A percentile compares a stretch with the other conserved stretches of the same genome.
Conservation (phyloP, 2,329 filamentous ascomycete genomes). For the Botrytis porri region DNA sequence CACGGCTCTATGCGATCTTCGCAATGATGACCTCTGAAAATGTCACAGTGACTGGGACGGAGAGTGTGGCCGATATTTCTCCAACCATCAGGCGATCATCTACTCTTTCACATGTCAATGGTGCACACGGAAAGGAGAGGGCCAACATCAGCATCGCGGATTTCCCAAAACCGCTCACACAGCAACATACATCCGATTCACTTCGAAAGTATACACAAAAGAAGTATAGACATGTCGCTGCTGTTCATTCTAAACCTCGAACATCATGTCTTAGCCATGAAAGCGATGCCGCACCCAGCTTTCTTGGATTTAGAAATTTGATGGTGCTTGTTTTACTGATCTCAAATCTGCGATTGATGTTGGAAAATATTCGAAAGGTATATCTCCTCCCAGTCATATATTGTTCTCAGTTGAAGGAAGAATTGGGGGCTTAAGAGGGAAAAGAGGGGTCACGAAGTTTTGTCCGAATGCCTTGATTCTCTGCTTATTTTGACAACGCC, state of each 20-base stretch:
- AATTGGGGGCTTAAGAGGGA: background rate
- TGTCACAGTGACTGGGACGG: slow-evolving; percentile 30
- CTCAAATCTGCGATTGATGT: slow-evolving; percentile 88
- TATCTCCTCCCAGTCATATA: background rate
- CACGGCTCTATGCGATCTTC: background rate
- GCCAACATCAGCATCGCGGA: slow-evolving; percentile 16
- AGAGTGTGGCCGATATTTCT: slow-evolving; percentile 19
- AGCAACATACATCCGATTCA: slow-evolving; percentile 22
- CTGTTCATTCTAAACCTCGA: slow-evolving; percentile 69
- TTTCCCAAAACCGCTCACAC: slow-evolving; percentile 31
- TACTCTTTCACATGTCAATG: slow-evolving; percentile 30
- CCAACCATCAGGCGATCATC: slow-evolving; percentile 28
- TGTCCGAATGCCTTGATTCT: background rate
- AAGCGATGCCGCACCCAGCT: slow-evolving; percentile 69
- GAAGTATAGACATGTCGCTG: slow-evolving; percentile 90
- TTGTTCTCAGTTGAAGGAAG: background rate
- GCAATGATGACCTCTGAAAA: slow-evolving; percentile 30
- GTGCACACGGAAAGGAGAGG: slow-evolving; percentile 13
- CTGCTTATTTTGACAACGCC: background rate
- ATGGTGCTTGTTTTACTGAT: slow-evolving; percentile 93
- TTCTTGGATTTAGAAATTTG: slow-evolving; percentile 90
- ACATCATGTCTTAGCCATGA: slow-evolving; percentile 87
- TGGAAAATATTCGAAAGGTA: slow-evolving; percentile 64
- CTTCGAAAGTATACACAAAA: slow-evolving; percentile 41
- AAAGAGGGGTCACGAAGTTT: background rate